phyloP scores from a whole-genome alignment of 2,329 filamentous ascomycete genomes.

The Alternaria sp. region DNA sequence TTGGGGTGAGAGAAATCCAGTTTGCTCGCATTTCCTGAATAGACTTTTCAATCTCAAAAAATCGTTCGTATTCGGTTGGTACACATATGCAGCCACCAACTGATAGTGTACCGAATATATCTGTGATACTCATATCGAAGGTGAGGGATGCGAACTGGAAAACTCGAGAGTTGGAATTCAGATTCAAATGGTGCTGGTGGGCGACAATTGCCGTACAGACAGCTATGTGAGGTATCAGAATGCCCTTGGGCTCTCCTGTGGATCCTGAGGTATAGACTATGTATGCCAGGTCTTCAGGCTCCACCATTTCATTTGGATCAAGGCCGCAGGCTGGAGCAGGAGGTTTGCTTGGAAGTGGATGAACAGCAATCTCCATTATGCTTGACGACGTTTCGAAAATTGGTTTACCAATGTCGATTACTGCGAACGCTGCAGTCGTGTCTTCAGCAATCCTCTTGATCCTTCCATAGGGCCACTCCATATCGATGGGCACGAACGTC shows the following conservation, averaged over 20 bases:
- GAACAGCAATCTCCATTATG: background rate
- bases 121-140: conserved; percentile 58
- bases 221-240: conserved; percentile 67
- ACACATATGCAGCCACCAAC: conserved; percentile 60
- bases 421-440: background rate
- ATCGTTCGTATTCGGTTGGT: conserved; percentile 4
- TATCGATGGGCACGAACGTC: conserved; percentile 51
- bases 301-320: background rate
- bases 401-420: background rate
- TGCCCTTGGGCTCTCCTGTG: conserved; percentile 61
- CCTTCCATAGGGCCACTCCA: conserved; percentile 38
- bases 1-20: conserved; percentile 1
- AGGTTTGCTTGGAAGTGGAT: background rate
- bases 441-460: conserved; percentile 39
- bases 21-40: background rate
- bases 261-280: conserved; percentile 63
- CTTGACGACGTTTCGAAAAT: background rate
- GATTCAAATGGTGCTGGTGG: conserved; percentile 30
- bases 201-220: conserved; percentile 52
- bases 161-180: conserved; percentile 17
- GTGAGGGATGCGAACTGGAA: conserved; percentile 47
- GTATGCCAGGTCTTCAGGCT: conserved; percentile 59
- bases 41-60: background rate
- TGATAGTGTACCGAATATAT: conserved; percentile 63
- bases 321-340: background rate